Base-by-base conservation (phyloP, 2,329 filamentous ascomycete species). In the Trichoderma koningii region DNA sequence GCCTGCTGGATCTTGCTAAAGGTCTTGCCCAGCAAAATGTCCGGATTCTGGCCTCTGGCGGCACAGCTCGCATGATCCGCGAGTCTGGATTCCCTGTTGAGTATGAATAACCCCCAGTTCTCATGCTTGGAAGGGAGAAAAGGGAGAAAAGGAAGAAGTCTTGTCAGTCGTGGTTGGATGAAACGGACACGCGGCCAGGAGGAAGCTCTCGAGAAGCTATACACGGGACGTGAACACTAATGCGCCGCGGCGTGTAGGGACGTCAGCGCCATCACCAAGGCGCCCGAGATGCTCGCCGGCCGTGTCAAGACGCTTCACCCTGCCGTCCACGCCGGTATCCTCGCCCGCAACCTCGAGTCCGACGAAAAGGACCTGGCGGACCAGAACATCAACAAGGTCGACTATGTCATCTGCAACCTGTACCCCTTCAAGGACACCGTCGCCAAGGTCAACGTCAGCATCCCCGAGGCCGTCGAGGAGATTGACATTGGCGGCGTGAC, bases 401-500 rank as follows among this genome's bases (percentile, higher is more conserved):
- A 96, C 85, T 96, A 89, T 73, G 92, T 97, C 72, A 90, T 99
- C 76, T 98, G 95, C 89, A 99, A 99, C 82, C 86, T 99, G 64
- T 98, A 99, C 80, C 95, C 95, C 14, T 99, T 99, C 88, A 97
- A 97, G 83, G 93, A 98, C 77, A 99, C 95, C 38, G 89, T 99
- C 72, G 90, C 93, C 73, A 96, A 97, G 85, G 88, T 96, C 82
- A 96, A 97, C 74, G 95, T 99, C 73, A 98, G 94, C 67, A 91
- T 99, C 68, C 88, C 92, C 59, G 94, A 99, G 81, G 95, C 95
- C 59, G 94, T 99, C 45, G 95, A 99, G 81, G 95, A 99, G 82
- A 96, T 99, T 73, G 95, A 99, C 80, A 97, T 99, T 76, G 95
- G 93, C 70, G 95, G 95, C 73, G 95, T 99, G 60, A 99, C 95